Conservation (phyloP, 2,329 filamentous ascomycete genomes). For the Pyrenochaeta sp. region DNA sequence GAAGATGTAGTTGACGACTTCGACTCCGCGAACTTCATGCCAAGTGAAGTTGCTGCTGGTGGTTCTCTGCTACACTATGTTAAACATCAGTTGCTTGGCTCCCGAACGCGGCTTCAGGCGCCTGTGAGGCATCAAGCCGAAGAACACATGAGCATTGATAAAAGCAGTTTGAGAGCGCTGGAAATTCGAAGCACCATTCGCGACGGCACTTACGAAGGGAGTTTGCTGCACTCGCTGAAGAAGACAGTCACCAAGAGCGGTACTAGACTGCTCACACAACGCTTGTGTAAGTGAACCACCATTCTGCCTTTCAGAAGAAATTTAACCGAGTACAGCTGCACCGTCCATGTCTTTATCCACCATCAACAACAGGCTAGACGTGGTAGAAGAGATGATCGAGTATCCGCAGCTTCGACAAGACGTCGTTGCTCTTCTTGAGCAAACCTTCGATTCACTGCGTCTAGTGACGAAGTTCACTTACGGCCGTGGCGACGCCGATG, state of each 20-base stretch:
- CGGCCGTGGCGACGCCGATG: conserved; percentile 89
- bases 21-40: conserved; percentile 66
- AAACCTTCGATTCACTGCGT: conserved; percentile 85
- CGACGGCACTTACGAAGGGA: conserved; percentile 81
- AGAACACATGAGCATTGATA: conserved; percentile 89
- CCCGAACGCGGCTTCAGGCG: conserved; percentile 82
- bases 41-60: conserved; percentile 77
- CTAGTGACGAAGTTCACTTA: conserved; percentile 94
- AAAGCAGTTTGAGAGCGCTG: conserved; percentile 85
- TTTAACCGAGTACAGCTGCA: conserved; percentile 60
- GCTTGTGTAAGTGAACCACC: conserved; percentile 67
- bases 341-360: conserved; percentile 86
- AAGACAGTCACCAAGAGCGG: conserved; percentile 92
- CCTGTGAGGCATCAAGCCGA: conserved; percentile 77
- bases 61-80: conserved; percentile 87
- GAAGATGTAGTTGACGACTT: conserved; percentile 72
- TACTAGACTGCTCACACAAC: conserved; percentile 80
- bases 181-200: conserved; percentile 88
- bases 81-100: conserved; percentile 76
- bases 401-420: conserved; percentile 74
- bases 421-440: conserved; percentile 72
- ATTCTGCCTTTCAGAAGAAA: rapidly evolving
- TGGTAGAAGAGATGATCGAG: conserved; percentile 78
- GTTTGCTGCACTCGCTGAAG: conserved; percentile 86
- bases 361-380: conserved; percentile 81